Evolutionary conservation across 2,329 filamentous ascomycete genomes (phyloP).

Genomic region (Neocatenulostroma microsporum): DNA sequence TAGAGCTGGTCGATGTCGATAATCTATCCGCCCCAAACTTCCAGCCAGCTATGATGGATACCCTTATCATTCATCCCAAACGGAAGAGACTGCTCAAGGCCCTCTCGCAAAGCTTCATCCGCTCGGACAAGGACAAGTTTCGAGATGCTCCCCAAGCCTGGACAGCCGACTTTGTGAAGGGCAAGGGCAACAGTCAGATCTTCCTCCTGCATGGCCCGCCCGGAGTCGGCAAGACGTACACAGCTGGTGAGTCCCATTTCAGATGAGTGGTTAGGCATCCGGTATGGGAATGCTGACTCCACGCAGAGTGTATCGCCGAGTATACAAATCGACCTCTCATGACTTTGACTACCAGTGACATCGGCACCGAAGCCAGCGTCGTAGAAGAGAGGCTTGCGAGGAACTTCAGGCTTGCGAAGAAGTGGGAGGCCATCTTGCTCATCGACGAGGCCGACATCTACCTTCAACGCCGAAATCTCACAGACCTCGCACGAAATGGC

Average conservation of each 20-base stretch:
- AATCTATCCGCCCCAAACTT: too few species aligned
- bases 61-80: too few species aligned
- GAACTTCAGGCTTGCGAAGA: constrained; percentile 74
- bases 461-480: constrained; percentile 69
- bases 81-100: too few species aligned
- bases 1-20: too few species aligned
- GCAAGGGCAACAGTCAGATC: constrained; percentile 17
- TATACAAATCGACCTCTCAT: constrained; percentile 38
- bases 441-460: constrained; percentile 81
- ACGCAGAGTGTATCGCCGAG: constrained; percentile 31
- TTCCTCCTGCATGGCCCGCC: constrained; percentile 31
- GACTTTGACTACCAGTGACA: constrained; percentile 22
- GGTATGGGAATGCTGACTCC: too few species aligned
- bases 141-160: too few species aligned
- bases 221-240: constrained; percentile 36
- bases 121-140: too few species aligned
- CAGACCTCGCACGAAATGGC: constrained; percentile 75
- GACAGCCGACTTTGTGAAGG: too few species aligned
- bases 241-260: too few species aligned
- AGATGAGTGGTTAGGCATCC: too few species aligned
- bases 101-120: too few species aligned
- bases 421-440: constrained; percentile 79
- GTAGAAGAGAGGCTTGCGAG: constrained; percentile 24
- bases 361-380: constrained; percentile 20
- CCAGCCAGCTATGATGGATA: too few species aligned